A percentile compares a stretch with the other conserved stretches of the same genome.
phyloP scores from a whole-genome alignment of 345 rosid genomes.

The Arabis alpina region DNA sequence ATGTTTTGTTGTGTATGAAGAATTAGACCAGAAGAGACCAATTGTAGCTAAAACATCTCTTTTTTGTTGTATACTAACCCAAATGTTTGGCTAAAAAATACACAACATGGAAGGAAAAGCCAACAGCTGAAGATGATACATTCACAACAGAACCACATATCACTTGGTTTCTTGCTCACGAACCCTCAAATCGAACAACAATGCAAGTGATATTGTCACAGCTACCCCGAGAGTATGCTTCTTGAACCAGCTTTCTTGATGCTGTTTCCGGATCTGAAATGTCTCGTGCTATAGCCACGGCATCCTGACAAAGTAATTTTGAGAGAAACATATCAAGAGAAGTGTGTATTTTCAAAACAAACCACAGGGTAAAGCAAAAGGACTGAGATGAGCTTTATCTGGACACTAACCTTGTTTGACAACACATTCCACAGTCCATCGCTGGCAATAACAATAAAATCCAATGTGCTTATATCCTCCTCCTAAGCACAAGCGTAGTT shows the following conservation, averaged over 20 bases:
- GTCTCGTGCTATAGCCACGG: slow-evolving; percentile 69
- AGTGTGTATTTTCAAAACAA: neutral
- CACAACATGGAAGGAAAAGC: slow-evolving; percentile 15
- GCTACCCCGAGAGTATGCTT: slow-evolving; percentile 89
- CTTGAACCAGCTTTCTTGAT: slow-evolving; percentile 74
- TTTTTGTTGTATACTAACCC: neutral
- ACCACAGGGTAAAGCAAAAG: neutral
- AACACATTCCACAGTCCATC: slow-evolving; percentile 99
- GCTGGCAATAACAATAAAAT: slow-evolving; percentile 94
- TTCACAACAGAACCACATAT: slow-evolving; percentile 5
- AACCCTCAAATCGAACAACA: slow-evolving; percentile 67
- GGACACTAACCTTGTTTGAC: slow-evolving; percentile 59
- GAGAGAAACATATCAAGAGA: neutral
- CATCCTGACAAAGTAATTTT: slow-evolving; percentile 59
- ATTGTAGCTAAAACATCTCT: slow-evolving; percentile 10
- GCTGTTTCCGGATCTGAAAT: slow-evolving; percentile 85
- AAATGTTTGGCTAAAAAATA: neutral
- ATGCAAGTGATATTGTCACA: slow-evolving; percentile 95
- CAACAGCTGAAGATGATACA: slow-evolving; percentile 5
- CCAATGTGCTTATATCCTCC: slow-evolving; percentile 80
- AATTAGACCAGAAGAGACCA: neutral
- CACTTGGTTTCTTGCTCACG: slow-evolving; percentile 15
- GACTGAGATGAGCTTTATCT: neutral
- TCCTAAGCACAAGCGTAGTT: slow-evolving; percentile 62
- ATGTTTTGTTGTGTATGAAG: slow-evolving; percentile 1